phyloP scores from a whole-genome alignment of 768 basidiomycete genomes.

The Phylloporus rhodoxanthus region DNA sequence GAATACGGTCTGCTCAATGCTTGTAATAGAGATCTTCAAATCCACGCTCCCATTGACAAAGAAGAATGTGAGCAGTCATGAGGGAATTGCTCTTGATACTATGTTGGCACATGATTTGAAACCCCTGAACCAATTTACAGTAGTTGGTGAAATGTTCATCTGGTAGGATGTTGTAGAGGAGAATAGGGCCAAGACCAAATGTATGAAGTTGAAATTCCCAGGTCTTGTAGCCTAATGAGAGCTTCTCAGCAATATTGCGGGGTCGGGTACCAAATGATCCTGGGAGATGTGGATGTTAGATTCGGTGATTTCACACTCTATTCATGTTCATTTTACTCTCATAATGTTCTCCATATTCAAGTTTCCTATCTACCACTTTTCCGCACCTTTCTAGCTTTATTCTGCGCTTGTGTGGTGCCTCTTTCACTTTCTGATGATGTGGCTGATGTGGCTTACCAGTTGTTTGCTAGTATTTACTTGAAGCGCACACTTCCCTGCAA shows the following conservation, averaged over 20 bases:
- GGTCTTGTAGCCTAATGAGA: constrained; percentile 26
- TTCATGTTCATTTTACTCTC: too few relatives aligned
- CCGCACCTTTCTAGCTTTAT: too few relatives aligned
- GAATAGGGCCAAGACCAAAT: constrained; percentile 13
- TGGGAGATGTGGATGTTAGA: constrained; percentile 13
- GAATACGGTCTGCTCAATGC: constrained; percentile 18
- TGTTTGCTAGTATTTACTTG: too few relatives aligned
- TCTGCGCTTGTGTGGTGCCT: too few relatives aligned
- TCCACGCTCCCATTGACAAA: constrained; percentile 23
- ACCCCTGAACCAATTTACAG: constrained; percentile 13
- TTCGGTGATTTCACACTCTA: too few relatives aligned
- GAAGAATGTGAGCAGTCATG: constrained; percentile 7
- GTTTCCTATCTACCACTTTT: too few relatives aligned
- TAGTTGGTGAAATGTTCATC: background rate
- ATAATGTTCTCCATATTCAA: too few relatives aligned
- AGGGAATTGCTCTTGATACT: constrained; percentile 4
- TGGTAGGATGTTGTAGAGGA: constrained; percentile 16
- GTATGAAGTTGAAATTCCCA: constrained; percentile 23
- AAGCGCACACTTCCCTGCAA: too few relatives aligned
- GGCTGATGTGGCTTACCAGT: too few relatives aligned
- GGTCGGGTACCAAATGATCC: constrained; percentile 15
- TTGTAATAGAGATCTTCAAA: constrained; percentile 30
- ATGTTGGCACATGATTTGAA: constrained; percentile 20
- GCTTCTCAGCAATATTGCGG: constrained; percentile 20
- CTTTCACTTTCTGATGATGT: too few relatives aligned